Evolutionary conservation across 2,329 filamentous ascomycete genomes (phyloP).

Genomic region (Colletotrichum chlorophyti): DNA sequence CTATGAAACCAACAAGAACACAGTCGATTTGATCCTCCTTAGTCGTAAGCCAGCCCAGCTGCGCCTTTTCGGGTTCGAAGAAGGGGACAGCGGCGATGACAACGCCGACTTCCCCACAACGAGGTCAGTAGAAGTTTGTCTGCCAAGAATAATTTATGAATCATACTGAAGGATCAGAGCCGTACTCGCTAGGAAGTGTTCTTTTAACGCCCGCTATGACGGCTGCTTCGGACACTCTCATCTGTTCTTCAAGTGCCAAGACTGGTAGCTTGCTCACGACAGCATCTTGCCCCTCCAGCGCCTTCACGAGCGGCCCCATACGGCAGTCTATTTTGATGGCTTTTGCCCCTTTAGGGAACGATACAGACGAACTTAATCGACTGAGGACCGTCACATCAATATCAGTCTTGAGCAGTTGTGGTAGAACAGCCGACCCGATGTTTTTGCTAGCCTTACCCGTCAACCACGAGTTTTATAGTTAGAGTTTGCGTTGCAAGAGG

Average conservation of each 20-base stretch:
- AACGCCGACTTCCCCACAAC: not conserved
- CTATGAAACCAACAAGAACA: too few species aligned
- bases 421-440: not conserved
- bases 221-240: slow-evolving; percentile 51
- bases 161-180: slow-evolving; percentile 45
- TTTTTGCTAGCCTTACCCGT: slow-evolving; percentile 8
- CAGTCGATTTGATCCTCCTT: slow-evolving; percentile 50
- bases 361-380: not conserved
- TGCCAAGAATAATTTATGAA: not conserved
- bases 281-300: slow-evolving; percentile 25
- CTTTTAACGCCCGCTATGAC: slow-evolving; percentile 58
- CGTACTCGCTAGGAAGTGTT: slow-evolving; percentile 59
- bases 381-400: slow-evolving; percentile 3
- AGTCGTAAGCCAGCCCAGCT: slow-evolving; percentile 33
- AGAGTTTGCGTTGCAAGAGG: not conserved
- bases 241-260: slow-evolving; percentile 43
- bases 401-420: slow-evolving; percentile 1
- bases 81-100: not conserved
- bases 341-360: not conserved
- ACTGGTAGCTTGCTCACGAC: slow-evolving; percentile 46
- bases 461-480: too few species aligned
- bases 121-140: not conserved
- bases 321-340: slow-evolving; percentile 6
- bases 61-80: slow-evolving; percentile 1
- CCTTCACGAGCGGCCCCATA: not conserved